phyloP scores from a whole-genome alignment of 2,329 filamentous ascomycete species.

The Eutypa lata region DNA sequence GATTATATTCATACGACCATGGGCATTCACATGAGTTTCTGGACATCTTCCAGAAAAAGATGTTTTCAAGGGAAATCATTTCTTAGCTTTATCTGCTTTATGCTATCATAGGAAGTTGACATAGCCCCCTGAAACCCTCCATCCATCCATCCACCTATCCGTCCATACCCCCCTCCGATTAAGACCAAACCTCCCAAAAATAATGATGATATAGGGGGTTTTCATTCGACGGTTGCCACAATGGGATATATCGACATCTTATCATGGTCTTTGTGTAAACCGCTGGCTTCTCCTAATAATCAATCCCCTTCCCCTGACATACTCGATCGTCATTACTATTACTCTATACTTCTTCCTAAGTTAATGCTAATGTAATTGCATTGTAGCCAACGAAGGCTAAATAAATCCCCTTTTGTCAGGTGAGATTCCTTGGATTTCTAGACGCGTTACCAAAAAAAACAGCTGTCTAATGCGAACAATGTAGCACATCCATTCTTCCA shows the following conservation, averaged over 20 bases:
- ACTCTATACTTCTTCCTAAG: conserved; percentile 17
- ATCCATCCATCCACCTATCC: background rate
- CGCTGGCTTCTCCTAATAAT: too few species aligned
- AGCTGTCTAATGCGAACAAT: background rate
- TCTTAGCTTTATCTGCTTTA: too few species aligned
- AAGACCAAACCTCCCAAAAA: background rate
- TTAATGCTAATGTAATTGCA: conserved; percentile 2
- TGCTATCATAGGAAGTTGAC: too few species aligned
- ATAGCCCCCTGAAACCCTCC: too few species aligned
- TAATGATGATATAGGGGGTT: too few species aligned
- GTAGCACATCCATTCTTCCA: background rate
- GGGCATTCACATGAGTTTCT: too few species aligned
- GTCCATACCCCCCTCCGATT: background rate
- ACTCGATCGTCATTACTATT: conserved; percentile 21
- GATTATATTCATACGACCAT: too few species aligned
- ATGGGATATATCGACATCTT: too few species aligned
- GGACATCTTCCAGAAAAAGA: too few species aligned
- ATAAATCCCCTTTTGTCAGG: background rate
- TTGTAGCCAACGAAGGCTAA: background rate
- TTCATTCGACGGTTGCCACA: too few species aligned
- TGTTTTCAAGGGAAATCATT: too few species aligned
- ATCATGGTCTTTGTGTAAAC: too few species aligned
- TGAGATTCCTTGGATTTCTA: background rate
- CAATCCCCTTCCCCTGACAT: conserved; percentile 5
- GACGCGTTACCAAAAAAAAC: background rate